Base-by-base conservation (phyloP, 2,329 filamentous ascomycete genomes). In the Aspergillus fischeri region DNA sequence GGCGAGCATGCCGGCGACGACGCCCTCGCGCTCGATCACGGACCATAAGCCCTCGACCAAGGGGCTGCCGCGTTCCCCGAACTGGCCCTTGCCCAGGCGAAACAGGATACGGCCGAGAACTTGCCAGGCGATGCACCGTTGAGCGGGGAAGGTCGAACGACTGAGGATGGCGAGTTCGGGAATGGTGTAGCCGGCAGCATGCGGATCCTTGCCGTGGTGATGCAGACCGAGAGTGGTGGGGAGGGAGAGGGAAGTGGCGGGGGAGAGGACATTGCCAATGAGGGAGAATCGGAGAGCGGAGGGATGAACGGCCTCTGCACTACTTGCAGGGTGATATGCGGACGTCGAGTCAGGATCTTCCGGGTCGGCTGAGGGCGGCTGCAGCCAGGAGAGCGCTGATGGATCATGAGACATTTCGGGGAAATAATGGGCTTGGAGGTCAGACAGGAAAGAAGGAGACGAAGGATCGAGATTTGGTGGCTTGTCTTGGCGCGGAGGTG, bases 161-260 rank as follows among this genome's bases (percentile, higher is more conserved):
- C 91, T 86, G 1, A 97, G 81, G 32, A 88, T 85, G 1, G 91
- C 87, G 1, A 99, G 80, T 74, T 99, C 94, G 0, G 86, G 85
- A 29, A 99, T 84, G 0, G 94, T 97, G 75, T 99, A 99, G 0
- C 94, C 94, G 0, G 94, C 94, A 1, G 92, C 91, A 73, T 96
- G 91, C 17, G 94, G 94, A 1, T 93, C 92, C 57, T 92, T 86
- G 61, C 89, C 92, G 72, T 99, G 94, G 73, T 99, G 93, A 73
- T 99, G 94, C 14, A 99, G 81, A 0, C 94, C 94, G 58, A 88
- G 84, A 11, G 86, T 87, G 1, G 85, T 85, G 4, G 93, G 90
- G 27, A 97, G 86, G 1, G 83, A 80, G 55, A 92, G 82, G 27
- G 91, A 86, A 35, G 86, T 83, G 51, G 85, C 82, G 0, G 94